phyloP scores from a whole-genome alignment of 768 basidiomycete species.

The Lentinula detonsa region DNA sequence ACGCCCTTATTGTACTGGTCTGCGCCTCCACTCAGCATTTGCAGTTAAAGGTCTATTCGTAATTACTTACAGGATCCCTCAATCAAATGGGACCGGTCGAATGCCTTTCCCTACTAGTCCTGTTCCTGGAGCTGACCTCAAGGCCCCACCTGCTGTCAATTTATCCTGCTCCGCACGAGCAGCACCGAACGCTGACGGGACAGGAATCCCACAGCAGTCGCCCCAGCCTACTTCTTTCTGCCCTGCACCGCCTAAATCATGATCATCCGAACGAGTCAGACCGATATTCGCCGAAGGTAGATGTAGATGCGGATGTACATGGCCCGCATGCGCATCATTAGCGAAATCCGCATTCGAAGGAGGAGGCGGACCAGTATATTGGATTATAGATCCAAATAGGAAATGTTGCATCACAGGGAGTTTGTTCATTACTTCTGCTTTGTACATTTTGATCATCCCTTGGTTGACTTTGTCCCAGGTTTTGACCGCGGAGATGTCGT shows the following conservation, averaged over 20 bases:
- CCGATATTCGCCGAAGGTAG: background rate
- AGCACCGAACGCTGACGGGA: constrained; percentile 79
- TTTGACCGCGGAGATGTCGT: constrained; percentile 93
- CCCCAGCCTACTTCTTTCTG: constrained; percentile 68
- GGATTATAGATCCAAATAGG: constrained; percentile 79
- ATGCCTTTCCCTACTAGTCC: constrained; percentile 56
- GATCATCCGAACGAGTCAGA: constrained; percentile 14
- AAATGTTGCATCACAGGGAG: constrained; percentile 97
- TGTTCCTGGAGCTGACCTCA: constrained; percentile 19
- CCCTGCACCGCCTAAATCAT: constrained; percentile 36
- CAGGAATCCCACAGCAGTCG: constrained; percentile 87
- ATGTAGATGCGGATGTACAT: constrained; percentile 33
- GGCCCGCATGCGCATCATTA: constrained; percentile 34
- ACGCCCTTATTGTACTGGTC: too few relatives aligned
- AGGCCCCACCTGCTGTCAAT: constrained; percentile 1
- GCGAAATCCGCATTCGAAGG: constrained; percentile 23
- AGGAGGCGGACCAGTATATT: constrained; percentile 56
- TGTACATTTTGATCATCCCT: constrained; percentile 98
- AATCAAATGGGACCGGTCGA: constrained; percentile 79
- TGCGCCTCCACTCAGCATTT: too few relatives aligned
- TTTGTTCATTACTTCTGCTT: constrained; percentile 90
- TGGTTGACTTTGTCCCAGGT: constrained; percentile 96
- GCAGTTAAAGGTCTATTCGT: too few relatives aligned
- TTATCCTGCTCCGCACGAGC: constrained; percentile 46
- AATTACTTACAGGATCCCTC: too few relatives aligned